Percentiles rank a stretch among this genome's conserved stretches.
phyloP scores from a whole-genome alignment of 2,329 filamentous ascomycete genomes.

The Colletotrichum destructivum region DNA sequence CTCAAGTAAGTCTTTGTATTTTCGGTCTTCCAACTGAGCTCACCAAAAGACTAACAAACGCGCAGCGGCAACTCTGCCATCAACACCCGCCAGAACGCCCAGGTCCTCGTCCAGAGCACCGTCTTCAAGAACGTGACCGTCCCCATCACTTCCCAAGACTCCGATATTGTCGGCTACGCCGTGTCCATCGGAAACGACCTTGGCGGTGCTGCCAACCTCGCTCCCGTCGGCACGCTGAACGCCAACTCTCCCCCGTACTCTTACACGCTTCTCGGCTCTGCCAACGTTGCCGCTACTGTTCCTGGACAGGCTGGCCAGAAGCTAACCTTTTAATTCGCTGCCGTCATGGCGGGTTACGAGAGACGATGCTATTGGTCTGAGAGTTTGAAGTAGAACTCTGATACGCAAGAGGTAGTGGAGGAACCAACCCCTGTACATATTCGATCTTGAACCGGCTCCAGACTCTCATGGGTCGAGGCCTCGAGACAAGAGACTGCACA shows the following conservation, averaged over 20 bases:
- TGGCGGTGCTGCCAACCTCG: slow-evolving; percentile 31
- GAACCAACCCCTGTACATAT: no score
- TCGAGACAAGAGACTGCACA: no score
- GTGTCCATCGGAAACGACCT: slow-evolving; percentile 36
- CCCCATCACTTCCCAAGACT: slow-evolving; percentile 51
- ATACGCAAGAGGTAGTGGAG: no score
- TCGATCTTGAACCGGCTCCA: no score
- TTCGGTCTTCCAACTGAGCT: no score
- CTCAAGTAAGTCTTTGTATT: slow-evolving; percentile 38
- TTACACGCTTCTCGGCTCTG: slow-evolving; percentile 58
- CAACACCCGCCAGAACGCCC: slow-evolving; percentile 67
- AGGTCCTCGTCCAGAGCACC: slow-evolving; percentile 69
- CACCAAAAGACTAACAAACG: not conserved
- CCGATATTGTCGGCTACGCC: slow-evolving; percentile 35
- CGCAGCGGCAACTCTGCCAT: slow-evolving; percentile 60
- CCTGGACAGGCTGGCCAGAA: slow-evolving; percentile 53
- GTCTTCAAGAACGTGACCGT: slow-evolving; percentile 47
- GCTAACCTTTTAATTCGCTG: slow-evolving; percentile 40
- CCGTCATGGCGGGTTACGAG: no score
- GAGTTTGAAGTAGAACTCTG: no score
- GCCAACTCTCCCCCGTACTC: slow-evolving; percentile 66
- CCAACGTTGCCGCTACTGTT: slow-evolving; percentile 60
- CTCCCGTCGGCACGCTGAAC: slow-evolving; percentile 58
- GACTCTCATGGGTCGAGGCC: no score
- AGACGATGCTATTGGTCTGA: not conserved